Evolutionary conservation across 768 basidiomycete species (phyloP).

Genomic region (Xerocomellus intermedius): DNA sequence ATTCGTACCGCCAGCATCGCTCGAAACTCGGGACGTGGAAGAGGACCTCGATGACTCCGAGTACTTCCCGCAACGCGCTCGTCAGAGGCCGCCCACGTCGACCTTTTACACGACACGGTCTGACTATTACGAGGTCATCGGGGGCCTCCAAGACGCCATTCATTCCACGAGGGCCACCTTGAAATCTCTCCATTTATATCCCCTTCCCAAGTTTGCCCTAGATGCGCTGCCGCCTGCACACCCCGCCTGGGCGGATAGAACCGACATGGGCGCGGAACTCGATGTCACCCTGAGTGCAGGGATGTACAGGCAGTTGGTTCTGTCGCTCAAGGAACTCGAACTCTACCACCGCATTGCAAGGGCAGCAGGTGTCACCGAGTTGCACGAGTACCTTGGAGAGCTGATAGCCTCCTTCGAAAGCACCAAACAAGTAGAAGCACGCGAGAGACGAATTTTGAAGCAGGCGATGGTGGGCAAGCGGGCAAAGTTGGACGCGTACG

Average conservation of each 20-base stretch:
- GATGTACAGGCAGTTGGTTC: conserved; percentile 64
- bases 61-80: conserved; percentile 3
- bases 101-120: conserved; percentile 84
- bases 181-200: conserved; percentile 64
- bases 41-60: conserved; percentile 8
- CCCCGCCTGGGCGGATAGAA: conserved; percentile 67
- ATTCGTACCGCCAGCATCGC: conserved; percentile 30
- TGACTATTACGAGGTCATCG: conserved; percentile 70
- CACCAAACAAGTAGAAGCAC: conserved; percentile 51
- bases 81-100: conserved; percentile 56
- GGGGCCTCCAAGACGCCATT: conserved; percentile 63
- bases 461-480: conserved; percentile 47
- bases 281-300: conserved; percentile 60
- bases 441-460: conserved; percentile 29
- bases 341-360: conserved; percentile 42
- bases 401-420: conserved; percentile 66
- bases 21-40: conserved; percentile 9
- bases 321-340: conserved; percentile 65
- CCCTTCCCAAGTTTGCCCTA: conserved; percentile 71
- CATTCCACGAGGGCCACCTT: conserved; percentile 56
- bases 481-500: conserved; percentile 65
- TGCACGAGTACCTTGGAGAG: conserved; percentile 60
- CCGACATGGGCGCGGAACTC: conserved; percentile 58
- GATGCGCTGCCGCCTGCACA: conserved; percentile 55
- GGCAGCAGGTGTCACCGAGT: conserved; percentile 33